Conservation (phyloP, 371 early-diverging fungal species). For the Basidiobolus meristosporus region DNA sequence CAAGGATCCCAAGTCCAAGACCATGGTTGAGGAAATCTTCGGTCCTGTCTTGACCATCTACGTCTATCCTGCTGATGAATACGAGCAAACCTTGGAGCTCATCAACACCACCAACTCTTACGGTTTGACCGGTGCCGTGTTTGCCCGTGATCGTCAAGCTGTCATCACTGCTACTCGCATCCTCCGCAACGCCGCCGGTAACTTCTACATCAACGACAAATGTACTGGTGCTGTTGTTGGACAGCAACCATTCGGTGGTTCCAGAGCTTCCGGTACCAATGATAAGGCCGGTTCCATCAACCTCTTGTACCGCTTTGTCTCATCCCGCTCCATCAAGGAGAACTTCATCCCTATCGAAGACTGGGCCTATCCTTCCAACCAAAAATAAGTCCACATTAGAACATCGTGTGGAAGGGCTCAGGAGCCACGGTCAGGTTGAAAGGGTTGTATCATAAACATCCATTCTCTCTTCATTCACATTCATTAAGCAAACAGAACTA, state of each 20-base stretch:
- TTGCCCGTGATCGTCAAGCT: conserved; percentile 74
- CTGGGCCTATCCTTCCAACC: conserved; percentile 81
- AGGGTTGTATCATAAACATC: no score
- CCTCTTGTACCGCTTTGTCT: conserved; percentile 69
- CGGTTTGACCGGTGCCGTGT: conserved; percentile 77
- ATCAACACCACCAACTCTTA: conserved; percentile 68
- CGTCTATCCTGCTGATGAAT: conserved; percentile 73
- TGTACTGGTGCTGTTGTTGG: conserved; percentile 95
- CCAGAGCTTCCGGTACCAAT: conserved; percentile 88
- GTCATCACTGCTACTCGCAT: conserved; percentile 48
- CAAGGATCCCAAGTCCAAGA: conserved; percentile 65
- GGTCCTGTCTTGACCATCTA: conserved; percentile 93
- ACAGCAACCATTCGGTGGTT: conserved; percentile 96
- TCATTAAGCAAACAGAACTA: no score
- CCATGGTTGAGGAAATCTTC: conserved; percentile 90
- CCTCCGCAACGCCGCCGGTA: conserved; percentile 83
- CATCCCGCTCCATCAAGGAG: conserved; percentile 92
- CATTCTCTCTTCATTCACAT: no score
- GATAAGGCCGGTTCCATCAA: conserved; percentile 81
- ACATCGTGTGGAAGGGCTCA: no score
- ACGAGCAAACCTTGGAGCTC: conserved; percentile 46
- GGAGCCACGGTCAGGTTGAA: no score
- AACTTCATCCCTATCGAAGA: conserved; percentile 64
- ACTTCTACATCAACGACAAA: conserved; percentile 98
- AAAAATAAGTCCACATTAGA: no score